Base-by-base conservation (phyloP, 805 yeast genomes). In the Wickerhamiella sorbophila region DNA sequence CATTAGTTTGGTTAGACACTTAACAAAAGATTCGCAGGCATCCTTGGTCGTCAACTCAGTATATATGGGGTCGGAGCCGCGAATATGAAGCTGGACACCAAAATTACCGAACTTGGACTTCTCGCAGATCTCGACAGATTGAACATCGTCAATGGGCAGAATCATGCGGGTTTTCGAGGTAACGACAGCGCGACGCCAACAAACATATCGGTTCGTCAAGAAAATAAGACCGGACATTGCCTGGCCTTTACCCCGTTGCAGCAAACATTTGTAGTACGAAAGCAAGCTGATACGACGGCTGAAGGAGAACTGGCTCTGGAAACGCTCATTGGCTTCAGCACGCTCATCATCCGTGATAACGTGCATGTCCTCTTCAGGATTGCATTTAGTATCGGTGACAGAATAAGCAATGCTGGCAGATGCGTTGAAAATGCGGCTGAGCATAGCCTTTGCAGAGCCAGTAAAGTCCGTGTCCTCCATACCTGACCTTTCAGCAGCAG, bases 111-210 rank as follows among this genome's bases (percentile, higher is more conserved):
- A 17, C 17, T 15, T 16, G 15, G 20, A 19, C 15, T 34, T 36
- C 10, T 36, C 10, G 16, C 29, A 24, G 12, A 26, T 37, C 31
- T 18, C 18, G 2, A 36, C 38, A 4, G n/a, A 24, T 4, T 31
- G 18, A 21, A 88, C 63, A 52, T 84, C 93, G 4, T 54, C 53
- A 32, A 81, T 61, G 0, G 97, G 97, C 6, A 88, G 59, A 5
- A 86, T 73, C 94, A 88, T 83, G 44, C 73, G 73, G 1, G 94
- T 80, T 31, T 72, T 71, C 0, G 80, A 68, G 0, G 93, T 91
- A 0, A 93, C 93, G 3, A 84, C 53, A 31, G 84, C 63, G 31
- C 94, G 78, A 46, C 91, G 66, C 60, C 81, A 88, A 48, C 94
- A 87, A n/a, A 88, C 55, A 43, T 71, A 73, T 24, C 67, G 67